Evolutionary conservation across 106 monocot species (phyloP).

Genomic region (Xerophyta viscosa): DNA sequence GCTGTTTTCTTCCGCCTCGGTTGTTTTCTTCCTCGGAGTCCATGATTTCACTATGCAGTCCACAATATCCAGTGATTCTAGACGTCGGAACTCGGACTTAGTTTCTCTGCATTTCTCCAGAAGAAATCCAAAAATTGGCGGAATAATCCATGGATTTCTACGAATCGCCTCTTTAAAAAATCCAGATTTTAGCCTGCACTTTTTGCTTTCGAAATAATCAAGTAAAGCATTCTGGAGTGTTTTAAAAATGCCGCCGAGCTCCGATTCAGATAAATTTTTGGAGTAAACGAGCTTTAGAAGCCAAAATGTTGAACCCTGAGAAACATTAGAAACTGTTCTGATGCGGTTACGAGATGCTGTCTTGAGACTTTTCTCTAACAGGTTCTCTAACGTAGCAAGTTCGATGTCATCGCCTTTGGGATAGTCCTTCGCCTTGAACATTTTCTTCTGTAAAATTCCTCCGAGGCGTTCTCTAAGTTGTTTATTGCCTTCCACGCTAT

Average conservation of each 20-base stretch:
- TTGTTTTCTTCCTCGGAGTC: constrained; percentile 15
- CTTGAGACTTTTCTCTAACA: constrained; percentile 65
- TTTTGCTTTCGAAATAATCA: constrained; percentile 70
- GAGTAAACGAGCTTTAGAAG: constrained; percentile 65
- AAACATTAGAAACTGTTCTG: constrained; percentile 45
- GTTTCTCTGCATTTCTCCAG: constrained; percentile 49
- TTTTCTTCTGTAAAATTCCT: constrained; percentile 84
- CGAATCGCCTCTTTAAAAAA: constrained; percentile 74
- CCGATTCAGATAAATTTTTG: constrained; percentile 32
- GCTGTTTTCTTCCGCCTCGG: constrained; percentile 20
- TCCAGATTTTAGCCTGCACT: constrained; percentile 57
- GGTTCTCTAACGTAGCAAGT: constrained; percentile 30
- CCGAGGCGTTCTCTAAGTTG: constrained; percentile 68
- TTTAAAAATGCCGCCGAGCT: constrained; percentile 37
- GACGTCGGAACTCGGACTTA: constrained; percentile 66
- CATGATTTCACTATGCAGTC: constrained; percentile 52
- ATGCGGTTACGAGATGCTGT: constrained; percentile 58
- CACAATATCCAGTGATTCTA: constrained; percentile 58
- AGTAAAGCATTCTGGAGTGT: constrained; percentile 27
- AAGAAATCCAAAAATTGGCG: constrained; percentile 53
- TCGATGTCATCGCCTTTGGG: constrained; percentile 56
- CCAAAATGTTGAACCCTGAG: constrained; percentile 75
- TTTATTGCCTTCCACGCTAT: constrained; percentile 36
- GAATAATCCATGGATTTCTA: constrained; percentile 61
- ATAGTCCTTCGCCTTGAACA: constrained; percentile 79